phyloP scores from a whole-genome alignment of 225 moss, liverwort and hornwort species.

The Sphagnum tenellum region DNA sequence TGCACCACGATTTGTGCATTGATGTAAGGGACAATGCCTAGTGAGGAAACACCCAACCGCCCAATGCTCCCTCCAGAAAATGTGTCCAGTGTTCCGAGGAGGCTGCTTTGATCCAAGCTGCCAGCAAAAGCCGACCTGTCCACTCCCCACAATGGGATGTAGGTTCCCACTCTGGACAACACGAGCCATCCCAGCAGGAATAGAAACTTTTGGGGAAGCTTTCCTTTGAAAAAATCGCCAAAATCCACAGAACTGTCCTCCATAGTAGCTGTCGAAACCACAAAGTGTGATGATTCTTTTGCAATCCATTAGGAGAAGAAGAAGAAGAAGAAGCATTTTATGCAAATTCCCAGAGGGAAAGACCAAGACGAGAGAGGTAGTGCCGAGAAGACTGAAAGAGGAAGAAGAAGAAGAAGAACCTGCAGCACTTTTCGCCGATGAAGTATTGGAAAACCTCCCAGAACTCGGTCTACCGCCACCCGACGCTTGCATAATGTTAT shows the following conservation, averaged over 20 bases:
- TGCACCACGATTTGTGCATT: constrained; percentile 94
- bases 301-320: not conserved
- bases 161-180: constrained; percentile 81
- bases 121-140: constrained; percentile 80
- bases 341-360: not conserved
- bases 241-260: constrained; percentile 90
- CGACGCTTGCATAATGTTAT: constrained; percentile 22
- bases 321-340: not conserved
- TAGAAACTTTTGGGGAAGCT: constrained; percentile 75
- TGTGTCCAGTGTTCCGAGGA: constrained; percentile 76
- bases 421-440: constrained; percentile 37
- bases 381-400: not conserved
- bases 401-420: constrained; percentile 8
- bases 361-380: not conserved
- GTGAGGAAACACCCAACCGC: constrained; percentile 64
- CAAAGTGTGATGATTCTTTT: not conserved
- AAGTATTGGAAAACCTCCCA: constrained; percentile 10
- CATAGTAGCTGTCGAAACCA: constrained; percentile 43
- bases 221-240: constrained; percentile 86
- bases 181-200: constrained; percentile 67
- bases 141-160: constrained; percentile 89
- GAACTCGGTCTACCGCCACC: constrained; percentile 22
- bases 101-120: constrained; percentile 78
- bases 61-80: constrained; percentile 97
- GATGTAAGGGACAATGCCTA: constrained; percentile 96